These are phyloP conservation scores for Porpolomopsis calyptriformis DNA, from an alignment of 768 basidiomycete species.

Conservation along the genomic window DNA sequence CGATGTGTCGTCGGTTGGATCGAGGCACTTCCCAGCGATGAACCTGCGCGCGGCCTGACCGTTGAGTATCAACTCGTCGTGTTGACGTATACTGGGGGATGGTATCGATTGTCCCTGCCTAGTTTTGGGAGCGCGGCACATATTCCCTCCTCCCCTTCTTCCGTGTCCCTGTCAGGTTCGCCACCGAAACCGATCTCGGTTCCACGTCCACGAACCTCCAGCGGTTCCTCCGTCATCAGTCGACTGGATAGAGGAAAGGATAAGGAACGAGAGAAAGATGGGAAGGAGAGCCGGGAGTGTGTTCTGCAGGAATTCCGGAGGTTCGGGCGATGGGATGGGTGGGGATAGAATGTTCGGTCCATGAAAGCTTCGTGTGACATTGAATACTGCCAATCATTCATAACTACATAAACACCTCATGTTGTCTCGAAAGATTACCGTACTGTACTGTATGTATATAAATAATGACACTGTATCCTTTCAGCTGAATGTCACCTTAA, in stretches of 20 bases:
- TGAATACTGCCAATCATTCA: no score
- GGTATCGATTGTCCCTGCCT: conserved; percentile 79
- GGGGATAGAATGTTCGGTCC: conserved; percentile 41
- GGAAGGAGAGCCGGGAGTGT: conserved; percentile 55
- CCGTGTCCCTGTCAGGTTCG: conserved; percentile 22
- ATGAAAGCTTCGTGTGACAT: background rate
- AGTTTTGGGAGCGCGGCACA: conserved; percentile 17
- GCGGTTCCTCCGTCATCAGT: conserved; percentile 39
- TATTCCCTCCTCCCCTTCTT: conserved; percentile 14
- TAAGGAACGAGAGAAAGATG: conserved; percentile 45
- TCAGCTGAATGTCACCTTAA: no score
- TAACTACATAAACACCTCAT: no score
- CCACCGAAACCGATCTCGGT: conserved; percentile 33
- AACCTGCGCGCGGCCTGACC: conserved; percentile 13
- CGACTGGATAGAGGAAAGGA: conserved; percentile 53
- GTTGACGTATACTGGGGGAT: conserved; percentile 81
- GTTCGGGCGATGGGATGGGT: conserved; percentile 86
- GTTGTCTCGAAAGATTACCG: no score
- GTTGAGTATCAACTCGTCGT: conserved; percentile 71
- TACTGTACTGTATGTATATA: no score
- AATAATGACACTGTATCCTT: no score
- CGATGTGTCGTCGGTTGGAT: conserved; percentile 86
- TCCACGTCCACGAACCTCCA: conserved; percentile 40
- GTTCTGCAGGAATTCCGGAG: conserved; percentile 65
- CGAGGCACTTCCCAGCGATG: conserved; percentile 34